Conservation (phyloP, 345 rosid genomes). For the Citrus inodora region DNA sequence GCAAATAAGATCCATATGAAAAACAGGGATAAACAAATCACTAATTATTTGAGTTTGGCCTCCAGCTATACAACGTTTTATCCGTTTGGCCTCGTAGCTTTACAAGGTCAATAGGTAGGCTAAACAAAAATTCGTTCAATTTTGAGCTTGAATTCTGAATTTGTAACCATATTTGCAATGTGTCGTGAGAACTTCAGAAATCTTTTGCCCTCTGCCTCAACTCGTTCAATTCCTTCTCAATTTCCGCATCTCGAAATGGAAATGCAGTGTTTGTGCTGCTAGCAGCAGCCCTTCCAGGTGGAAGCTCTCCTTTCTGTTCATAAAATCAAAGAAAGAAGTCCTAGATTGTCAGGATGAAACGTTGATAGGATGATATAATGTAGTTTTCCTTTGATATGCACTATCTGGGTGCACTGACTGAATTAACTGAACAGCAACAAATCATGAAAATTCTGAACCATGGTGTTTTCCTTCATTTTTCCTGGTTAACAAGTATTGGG, state of each 20-base stretch:
- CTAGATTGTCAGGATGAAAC: not conserved
- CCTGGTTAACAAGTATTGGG: no score
- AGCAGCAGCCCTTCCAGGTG: constrained; percentile 51
- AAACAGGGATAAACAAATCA: not conserved
- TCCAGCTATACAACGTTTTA: constrained; percentile 15
- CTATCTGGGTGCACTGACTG: no score
- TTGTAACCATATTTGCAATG: not conserved
- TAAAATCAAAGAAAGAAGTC: not conserved
- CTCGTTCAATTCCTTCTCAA: constrained; percentile 69
- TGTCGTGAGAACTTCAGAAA: constrained; percentile 14
- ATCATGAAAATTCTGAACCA: no score
- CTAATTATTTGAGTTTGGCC: not conserved
- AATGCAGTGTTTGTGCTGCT: constrained; percentile 29
- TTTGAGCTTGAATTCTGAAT: not conserved
- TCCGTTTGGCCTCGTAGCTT: constrained; percentile 13
- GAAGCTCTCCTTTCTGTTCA: constrained; percentile 69
- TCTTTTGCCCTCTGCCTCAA: constrained; percentile 52
- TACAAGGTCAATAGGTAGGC: not conserved
- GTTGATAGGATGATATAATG: no score
- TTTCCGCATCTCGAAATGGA: constrained; percentile 48
- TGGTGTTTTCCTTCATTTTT: no score
- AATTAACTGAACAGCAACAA: no score
- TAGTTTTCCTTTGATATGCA: no score
- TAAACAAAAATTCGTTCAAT: not conserved
- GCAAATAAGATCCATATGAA: not conserved